Evolutionary conservation across 148 eudicot species (phyloP).

Genomic region (Salicornia ramosissima): DNA sequence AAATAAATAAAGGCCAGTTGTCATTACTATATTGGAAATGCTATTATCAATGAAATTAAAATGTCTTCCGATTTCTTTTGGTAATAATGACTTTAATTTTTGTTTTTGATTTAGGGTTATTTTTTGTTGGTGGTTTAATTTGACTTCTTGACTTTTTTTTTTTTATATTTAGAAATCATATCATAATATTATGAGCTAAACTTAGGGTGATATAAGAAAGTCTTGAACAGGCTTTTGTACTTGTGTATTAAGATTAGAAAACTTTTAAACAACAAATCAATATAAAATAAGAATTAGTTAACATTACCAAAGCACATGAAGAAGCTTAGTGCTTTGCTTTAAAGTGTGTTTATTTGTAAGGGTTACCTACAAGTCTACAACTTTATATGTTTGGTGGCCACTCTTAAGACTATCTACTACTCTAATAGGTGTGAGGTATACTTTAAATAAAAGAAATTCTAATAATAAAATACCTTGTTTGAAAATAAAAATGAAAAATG

Average conservation of each 20-base stretch:
- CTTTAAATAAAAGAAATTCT: constrained; percentile 20
- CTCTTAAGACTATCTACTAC: constrained; percentile 3
- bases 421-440: neutral
- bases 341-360: constrained; percentile 18
- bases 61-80: neutral
- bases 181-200: neutral
- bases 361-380: constrained; percentile 10
- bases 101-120: neutral
- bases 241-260: neutral
- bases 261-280: neutral
- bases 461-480: neutral
- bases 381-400: constrained; percentile 19
- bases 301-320: constrained; percentile 20
- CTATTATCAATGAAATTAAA: neutral
- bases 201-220: too few species aligned
- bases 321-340: constrained; percentile 21
- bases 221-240: neutral
- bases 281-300: neutral
- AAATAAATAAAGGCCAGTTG: neutral
- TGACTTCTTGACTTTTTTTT: neutral
- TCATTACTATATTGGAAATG: neutral
- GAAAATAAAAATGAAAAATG: neutral
- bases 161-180: neutral
- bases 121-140: neutral
- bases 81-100: neutral